phyloP scores from a whole-genome alignment of 192 early-diverging fungal species.

The Coemansia pectinata region DNA sequence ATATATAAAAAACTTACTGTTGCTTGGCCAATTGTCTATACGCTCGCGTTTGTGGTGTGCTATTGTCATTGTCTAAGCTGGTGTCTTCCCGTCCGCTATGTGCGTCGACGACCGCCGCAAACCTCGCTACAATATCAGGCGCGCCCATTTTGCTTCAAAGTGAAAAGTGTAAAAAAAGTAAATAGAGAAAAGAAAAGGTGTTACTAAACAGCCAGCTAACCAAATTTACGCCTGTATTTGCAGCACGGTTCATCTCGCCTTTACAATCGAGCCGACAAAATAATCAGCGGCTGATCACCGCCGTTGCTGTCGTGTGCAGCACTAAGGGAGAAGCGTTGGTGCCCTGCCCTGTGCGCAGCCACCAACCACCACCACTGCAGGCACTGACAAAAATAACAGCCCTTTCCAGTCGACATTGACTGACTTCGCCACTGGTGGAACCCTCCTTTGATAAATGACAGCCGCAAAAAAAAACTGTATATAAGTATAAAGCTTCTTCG shows the following conservation, averaged over 20 bases:
- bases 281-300: not conserved
- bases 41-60: constrained; percentile 11
- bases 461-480: not conserved
- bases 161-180: not conserved
- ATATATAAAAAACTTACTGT: constrained; percentile 25
- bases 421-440: not conserved
- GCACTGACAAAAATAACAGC: not conserved
- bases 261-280: not conserved
- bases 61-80: not conserved
- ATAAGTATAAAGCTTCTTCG: not conserved
- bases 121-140: constrained; percentile 24
- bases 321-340: too few species aligned
- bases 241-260: not conserved
- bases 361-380: not conserved
- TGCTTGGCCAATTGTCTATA: constrained; percentile 34
- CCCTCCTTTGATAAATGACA: not conserved
- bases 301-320: not conserved
- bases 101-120: constrained; percentile 37
- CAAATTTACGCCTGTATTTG: not conserved
- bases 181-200: not conserved
- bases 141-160: not conserved
- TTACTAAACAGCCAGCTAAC: not conserved
- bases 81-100: not conserved
- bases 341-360: not conserved
- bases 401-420: not conserved